Percentiles rank a stretch among this genome's conserved stretches.
These are phyloP conservation scores for Termitomyces bulborhizus DNA, from an alignment of 768 basidiomycete species.

Conservation along the genomic window DNA sequence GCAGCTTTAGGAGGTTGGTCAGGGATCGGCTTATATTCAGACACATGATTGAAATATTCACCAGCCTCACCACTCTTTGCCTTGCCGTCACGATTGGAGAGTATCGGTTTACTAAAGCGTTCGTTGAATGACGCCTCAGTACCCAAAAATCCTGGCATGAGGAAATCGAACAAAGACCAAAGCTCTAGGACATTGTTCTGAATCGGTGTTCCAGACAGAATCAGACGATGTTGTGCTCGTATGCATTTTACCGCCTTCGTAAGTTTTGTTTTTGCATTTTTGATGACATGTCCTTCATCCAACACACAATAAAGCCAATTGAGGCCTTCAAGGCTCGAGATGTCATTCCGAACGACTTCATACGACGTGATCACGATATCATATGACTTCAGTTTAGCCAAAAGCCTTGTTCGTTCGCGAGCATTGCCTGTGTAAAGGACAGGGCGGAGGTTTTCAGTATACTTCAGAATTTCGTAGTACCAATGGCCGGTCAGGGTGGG, in stretches of 20 bases:
- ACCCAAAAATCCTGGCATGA: constrained; percentile 99
- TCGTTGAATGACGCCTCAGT: constrained; percentile 93
- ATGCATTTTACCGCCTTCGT: constrained; percentile 93
- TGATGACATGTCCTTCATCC: constrained; percentile 98
- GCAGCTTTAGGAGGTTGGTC: constrained; percentile 51
- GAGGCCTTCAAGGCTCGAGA: constrained; percentile 61
- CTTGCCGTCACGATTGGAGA: constrained; percentile 93
- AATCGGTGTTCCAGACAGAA: constrained; percentile 96
- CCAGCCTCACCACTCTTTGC: constrained; percentile 93
- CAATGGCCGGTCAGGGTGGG: constrained; percentile 98
- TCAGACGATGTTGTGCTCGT: constrained; percentile 85
- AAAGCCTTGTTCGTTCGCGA: constrained; percentile 67
- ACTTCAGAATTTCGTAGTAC: constrained; percentile 97
- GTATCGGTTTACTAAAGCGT: constrained; percentile 91
- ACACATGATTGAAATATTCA: constrained; percentile 29
- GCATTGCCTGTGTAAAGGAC: constrained; percentile 87
- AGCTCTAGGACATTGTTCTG: constrained; percentile 98
- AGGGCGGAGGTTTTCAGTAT: constrained; percentile 76
- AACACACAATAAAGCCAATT: constrained; percentile 95
- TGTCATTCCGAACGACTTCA: constrained; percentile 95
- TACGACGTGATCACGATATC: constrained; percentile 98
- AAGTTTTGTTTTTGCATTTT: constrained; percentile 97
- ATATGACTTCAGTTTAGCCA: constrained; percentile 57
- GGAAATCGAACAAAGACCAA: constrained; percentile 98
- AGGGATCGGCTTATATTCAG: not conserved